A percentile compares a stretch with the other conserved stretches of the same genome.
phyloP scores from a whole-genome alignment of 2,329 filamentous ascomycete genomes.

The Diaporthe vexans region DNA sequence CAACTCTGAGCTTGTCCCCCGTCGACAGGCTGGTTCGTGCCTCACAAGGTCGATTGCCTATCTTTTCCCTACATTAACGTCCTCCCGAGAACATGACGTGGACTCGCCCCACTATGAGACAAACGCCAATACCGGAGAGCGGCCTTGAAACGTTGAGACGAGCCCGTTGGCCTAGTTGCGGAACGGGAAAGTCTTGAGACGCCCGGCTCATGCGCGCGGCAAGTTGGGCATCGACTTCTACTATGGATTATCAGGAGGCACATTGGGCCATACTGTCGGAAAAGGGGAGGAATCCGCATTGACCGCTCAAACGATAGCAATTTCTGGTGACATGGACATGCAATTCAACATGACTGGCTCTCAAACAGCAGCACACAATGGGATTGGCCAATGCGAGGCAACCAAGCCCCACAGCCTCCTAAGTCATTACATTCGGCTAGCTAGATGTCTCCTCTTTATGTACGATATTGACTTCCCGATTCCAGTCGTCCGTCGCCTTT shows the following conservation, averaged over 20 bases:
- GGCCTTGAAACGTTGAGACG: slow-evolving; percentile 3
- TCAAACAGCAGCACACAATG: slow-evolving; percentile 1
- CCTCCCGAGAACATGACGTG: slow-evolving; percentile 12
- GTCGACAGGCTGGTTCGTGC: neutral
- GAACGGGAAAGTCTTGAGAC: slow-evolving; percentile 2
- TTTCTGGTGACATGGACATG: neutral
- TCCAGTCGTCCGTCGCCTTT: neutral
- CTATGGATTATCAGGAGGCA: neutral
- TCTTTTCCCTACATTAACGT: slow-evolving; percentile 12
- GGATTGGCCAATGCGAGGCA: neutral
- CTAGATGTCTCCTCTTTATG: neutral
- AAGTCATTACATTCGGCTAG: neutral
- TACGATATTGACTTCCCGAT: neutral
- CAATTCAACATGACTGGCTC: slow-evolving; percentile 1
- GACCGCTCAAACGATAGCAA: neutral
- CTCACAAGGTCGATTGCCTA: slow-evolving; percentile 6
- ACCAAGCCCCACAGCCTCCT: neutral
- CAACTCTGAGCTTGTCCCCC: slow-evolving; percentile 17
- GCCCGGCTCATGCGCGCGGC: neutral
- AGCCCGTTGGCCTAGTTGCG: neutral
- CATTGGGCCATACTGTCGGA: neutral
- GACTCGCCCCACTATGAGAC: slow-evolving; percentile 24
- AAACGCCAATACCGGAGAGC: slow-evolving; percentile 12
- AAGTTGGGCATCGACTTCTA: neutral
- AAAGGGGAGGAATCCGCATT: neutral